Evolutionary conservation across 345 rosid species (phyloP).

Genomic region (Clarkia xantiana): DNA sequence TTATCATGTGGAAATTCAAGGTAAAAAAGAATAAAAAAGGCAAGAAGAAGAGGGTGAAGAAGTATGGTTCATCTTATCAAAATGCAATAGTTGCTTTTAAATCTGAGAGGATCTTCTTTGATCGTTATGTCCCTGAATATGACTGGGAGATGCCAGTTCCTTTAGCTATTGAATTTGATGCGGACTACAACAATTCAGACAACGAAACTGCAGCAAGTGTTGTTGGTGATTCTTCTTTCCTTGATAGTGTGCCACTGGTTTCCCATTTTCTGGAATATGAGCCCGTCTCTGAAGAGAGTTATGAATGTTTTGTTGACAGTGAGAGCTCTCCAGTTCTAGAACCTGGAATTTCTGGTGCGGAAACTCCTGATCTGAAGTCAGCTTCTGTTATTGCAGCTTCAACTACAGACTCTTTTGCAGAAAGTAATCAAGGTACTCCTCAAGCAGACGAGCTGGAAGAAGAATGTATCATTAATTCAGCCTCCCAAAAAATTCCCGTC

Average conservation of each 20-base stretch:
- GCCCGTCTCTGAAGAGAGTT: not conserved
- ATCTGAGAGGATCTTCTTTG: slow-evolving; percentile 5
- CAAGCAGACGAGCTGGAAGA: not conserved
- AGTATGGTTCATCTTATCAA: slow-evolving; percentile 10
- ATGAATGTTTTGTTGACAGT: not conserved
- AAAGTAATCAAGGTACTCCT: not conserved
- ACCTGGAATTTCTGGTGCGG: not conserved
- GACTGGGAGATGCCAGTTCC: slow-evolving; percentile 10
- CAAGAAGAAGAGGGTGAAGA: slow-evolving; percentile 19
- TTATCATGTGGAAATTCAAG: slow-evolving; percentile 30
- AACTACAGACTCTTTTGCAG: not conserved
- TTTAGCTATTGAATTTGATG: slow-evolving; percentile 24
- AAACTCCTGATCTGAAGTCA: not conserved
- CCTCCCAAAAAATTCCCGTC: not conserved
- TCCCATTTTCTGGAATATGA: not conserved
- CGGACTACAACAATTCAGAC: slow-evolving; percentile 1
- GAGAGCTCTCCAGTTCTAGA: not conserved
- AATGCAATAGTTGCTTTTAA: slow-evolving; percentile 7
- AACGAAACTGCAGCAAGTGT: not conserved
- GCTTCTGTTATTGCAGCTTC: not conserved
- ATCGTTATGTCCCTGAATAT: slow-evolving; percentile 10
- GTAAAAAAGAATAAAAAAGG: slow-evolving; percentile 24
- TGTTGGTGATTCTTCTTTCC: not conserved
- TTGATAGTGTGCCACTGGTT: not conserved
- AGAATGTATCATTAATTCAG: slow-evolving; percentile 1